Conservation (phyloP, 2,329 filamentous ascomycete species). For the Dothideomycetes sp. region DNA sequence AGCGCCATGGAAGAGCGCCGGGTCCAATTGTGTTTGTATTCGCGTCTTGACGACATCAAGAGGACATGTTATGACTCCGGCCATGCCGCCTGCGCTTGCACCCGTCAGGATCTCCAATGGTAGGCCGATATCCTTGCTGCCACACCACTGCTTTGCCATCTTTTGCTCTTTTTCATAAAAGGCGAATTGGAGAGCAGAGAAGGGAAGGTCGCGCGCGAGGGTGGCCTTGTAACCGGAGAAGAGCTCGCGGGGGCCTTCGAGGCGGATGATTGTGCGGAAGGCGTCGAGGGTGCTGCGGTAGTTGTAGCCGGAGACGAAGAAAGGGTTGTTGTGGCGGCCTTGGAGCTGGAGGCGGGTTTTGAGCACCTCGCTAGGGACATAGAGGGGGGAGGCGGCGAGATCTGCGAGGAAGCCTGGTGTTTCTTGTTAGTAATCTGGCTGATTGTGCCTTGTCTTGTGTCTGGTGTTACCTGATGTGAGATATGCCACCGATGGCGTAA, state of each 20-base stretch:
- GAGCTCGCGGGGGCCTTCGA: conserved; percentile 73
- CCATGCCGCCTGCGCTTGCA: conserved; percentile 79
- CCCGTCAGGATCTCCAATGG: conserved; percentile 80
- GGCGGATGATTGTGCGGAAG: conserved; percentile 68
- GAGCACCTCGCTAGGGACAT: conserved; percentile 93
- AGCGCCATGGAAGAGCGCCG: conserved; percentile 25
- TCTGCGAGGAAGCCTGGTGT: conserved; percentile 76
- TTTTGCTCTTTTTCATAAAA: conserved; percentile 93
- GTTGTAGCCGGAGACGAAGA: conserved; percentile 90
- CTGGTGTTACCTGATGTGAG: conserved; percentile 60
- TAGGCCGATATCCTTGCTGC: conserved; percentile 73
- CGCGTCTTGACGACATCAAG: conserved; percentile 96
- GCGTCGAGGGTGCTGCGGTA: conserved; percentile 81
- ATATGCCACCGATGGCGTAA: conserved; percentile 77
- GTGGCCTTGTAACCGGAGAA: conserved; percentile 98
- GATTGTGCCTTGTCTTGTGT: neutral
- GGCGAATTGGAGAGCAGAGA: conserved; percentile 92
- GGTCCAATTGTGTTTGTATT: conserved; percentile 80
- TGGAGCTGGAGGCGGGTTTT: conserved; percentile 96
- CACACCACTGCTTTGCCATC: conserved; percentile 67
- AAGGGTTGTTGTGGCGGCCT: conserved; percentile 88
- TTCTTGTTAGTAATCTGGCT: neutral
- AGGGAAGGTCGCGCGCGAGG: conserved; percentile 85
- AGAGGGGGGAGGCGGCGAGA: conserved; percentile 80
- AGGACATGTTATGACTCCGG: conserved; percentile 88